Percentiles rank a stretch among this genome's conserved stretches.
Evolutionary conservation across 2,329 filamentous ascomycete genomes (phyloP).

Genomic region (Cladosporium oxysporum): DNA sequence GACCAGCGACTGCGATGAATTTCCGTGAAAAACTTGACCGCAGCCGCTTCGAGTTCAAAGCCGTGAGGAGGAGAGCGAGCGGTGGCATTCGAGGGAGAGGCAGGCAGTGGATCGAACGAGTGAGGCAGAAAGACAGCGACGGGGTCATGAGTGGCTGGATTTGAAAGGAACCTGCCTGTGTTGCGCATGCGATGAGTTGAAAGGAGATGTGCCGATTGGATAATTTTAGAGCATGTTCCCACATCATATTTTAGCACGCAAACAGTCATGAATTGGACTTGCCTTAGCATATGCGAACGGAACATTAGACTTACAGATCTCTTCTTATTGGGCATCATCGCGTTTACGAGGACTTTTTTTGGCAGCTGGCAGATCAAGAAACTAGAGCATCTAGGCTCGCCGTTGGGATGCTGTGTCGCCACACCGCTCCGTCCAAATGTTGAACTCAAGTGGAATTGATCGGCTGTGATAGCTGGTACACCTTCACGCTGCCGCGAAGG

Average conservation of each 20-base stretch:
- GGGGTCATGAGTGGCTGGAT: constrained; percentile 16
- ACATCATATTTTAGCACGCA: background rate
- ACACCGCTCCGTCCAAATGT: background rate
- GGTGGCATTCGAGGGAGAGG: constrained; percentile 28
- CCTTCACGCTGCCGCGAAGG: background rate
- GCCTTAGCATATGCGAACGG: background rate
- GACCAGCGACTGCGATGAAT: constrained; percentile 27
- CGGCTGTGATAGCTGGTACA: background rate
- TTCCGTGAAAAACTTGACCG: constrained; percentile 35
- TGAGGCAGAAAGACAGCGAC: constrained; percentile 18
- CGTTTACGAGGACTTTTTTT: background rate
- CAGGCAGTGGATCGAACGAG: constrained; percentile 15
- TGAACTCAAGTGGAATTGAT: background rate
- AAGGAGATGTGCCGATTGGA: background rate
- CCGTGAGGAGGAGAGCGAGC: constrained; percentile 34
- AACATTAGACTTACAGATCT: too few species aligned
- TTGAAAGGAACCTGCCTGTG: background rate
- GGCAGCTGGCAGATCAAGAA: background rate
- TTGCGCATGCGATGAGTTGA: background rate
- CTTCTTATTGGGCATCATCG: background rate
- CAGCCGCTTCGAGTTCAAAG: constrained; percentile 39
- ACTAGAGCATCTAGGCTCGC: background rate
- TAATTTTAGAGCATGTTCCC: background rate
- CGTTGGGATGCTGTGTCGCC: background rate
- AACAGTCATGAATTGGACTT: background rate